Percentiles rank a stretch among this genome's conserved stretches.
Conservation (phyloP, 495 filamentous ascomycete genomes). For the Xylaria telfairii region DNA sequence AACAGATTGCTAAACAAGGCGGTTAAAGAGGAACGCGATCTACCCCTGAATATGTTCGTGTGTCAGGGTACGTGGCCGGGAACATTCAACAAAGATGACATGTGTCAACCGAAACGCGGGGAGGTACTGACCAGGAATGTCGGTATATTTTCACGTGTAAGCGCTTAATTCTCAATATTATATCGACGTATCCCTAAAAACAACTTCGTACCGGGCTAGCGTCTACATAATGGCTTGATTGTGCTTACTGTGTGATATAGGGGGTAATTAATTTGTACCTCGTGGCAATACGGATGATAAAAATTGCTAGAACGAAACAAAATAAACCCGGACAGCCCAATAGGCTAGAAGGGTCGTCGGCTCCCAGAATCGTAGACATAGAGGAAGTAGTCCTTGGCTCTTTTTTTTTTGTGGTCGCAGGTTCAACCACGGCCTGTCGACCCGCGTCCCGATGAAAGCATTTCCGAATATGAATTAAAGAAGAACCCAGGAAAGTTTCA, state of each 20-base stretch:
- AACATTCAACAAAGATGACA: background rate
- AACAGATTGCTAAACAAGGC: background rate
- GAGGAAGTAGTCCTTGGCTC: background rate
- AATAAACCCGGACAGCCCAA: background rate
- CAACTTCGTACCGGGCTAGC: background rate
- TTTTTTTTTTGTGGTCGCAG: background rate
- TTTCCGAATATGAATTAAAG: background rate
- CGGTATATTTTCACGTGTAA: background rate
- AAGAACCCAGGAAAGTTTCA: background rate
- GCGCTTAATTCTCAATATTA: background rate
- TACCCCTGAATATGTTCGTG: slow-evolving; percentile 17
- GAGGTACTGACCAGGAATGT: background rate
- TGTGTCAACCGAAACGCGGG: background rate
- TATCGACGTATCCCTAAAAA: background rate
- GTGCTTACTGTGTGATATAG: background rate
- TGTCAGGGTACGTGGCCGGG: background rate
- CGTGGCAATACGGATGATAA: background rate
- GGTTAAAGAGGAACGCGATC: slow-evolving; percentile 3
- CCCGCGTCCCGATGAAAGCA: background rate
- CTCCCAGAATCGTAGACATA: background rate
- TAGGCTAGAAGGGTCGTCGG: slow-evolving; percentile 6
- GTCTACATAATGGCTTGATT: background rate
- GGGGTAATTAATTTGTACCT: background rate
- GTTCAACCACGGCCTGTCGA: background rate
- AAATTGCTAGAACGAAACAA: background rate